Base-by-base conservation (phyloP, 371 early-diverging fungal genomes). In the Rhizomucor pusillus region DNA sequence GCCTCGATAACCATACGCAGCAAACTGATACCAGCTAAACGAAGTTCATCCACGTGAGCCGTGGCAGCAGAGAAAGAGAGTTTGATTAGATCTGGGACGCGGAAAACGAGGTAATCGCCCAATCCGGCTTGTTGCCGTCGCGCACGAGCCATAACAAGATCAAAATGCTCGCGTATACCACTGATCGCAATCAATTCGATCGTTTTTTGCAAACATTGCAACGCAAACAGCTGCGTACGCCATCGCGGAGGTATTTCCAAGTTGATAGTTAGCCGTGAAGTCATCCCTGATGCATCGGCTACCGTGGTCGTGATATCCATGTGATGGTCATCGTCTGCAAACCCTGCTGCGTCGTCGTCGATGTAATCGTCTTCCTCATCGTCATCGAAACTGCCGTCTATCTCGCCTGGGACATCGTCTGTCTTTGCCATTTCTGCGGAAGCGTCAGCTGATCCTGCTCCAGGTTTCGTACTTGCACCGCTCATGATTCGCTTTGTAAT, bases 51-150 rank as follows among this genome's bases (percentile, higher is more conserved):
- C 1, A 92, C 89, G 47, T 84, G 84, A 0, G 90, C 89, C 1
- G 95, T 93, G 1, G 92, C 88, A 1, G 94, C 90, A 23, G 85
- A 88, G 47, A 95, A 93, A 0, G 94, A 90, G 57, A 95, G 75
- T 44, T 89, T 82, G 50, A 95, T 88, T 46, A 95, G 56, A 60
- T 95, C 95, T 3, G 85, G 82, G 0, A 95, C 76, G 24, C 85
- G 75, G 43, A 88, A 82, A 0, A 90, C 89, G 25, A 93, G 67
- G 44, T 77, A 91, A 54, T 94, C 94, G 1, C 84, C 76, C 16
- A 75, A 47, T 9, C 81, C 75, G 52, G 76, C 75, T 52, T 80
- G 80, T 54, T 81, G 72, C 46, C 79, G 66, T 24, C 72, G 70
- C 23, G 71, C 65, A 12, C 89, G 73, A 0, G 92, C 91, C 3